Evolutionary conservation across 805 yeast species (phyloP).

Genomic region (Candida hungchunana): DNA sequence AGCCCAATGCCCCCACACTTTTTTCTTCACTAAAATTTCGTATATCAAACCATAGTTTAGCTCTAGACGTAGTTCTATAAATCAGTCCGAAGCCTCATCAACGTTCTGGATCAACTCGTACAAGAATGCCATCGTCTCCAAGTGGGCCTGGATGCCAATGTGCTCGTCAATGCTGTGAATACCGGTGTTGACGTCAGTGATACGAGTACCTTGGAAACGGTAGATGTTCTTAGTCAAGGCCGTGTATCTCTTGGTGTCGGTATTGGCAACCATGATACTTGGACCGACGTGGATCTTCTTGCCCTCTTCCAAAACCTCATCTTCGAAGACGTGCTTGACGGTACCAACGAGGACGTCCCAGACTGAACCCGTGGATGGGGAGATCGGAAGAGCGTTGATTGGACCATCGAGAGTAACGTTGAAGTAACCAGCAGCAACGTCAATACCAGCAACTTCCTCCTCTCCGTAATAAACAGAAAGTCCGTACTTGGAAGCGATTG

Average conservation of each 20-base stretch:
- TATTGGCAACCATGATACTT: slow-evolving; percentile 14
- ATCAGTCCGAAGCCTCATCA: slow-evolving; percentile 7
- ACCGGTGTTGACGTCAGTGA: slow-evolving; percentile 4
- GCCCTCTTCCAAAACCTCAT: slow-evolving; percentile 20
- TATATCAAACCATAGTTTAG: too few relatives aligned
- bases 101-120: slow-evolving; percentile 18
- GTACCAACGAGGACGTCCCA: slow-evolving; percentile 60
- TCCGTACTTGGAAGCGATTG: slow-evolving; percentile 37
- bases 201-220: slow-evolving; percentile 10
- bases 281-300: background rate
- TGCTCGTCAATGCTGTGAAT: slow-evolving; percentile 20
- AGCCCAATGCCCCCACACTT: too few relatives aligned
- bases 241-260: slow-evolving; percentile 18
- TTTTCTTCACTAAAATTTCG: too few relatives aligned
- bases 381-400: slow-evolving; percentile 15
- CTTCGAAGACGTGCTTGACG: slow-evolving; percentile 55
- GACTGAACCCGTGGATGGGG: slow-evolving; percentile 11
- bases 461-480: slow-evolving; percentile 19
- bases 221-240: slow-evolving; percentile 17
- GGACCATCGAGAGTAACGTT: slow-evolving; percentile 18
- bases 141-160: slow-evolving; percentile 11
- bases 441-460: slow-evolving; percentile 8
- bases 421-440: slow-evolving; percentile 26
- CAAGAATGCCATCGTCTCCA: slow-evolving; percentile 15
- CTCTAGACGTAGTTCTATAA: background rate